Evolutionary conservation across 345 rosid species (phyloP).

Genomic region (Fremontodendron californicum): DNA sequence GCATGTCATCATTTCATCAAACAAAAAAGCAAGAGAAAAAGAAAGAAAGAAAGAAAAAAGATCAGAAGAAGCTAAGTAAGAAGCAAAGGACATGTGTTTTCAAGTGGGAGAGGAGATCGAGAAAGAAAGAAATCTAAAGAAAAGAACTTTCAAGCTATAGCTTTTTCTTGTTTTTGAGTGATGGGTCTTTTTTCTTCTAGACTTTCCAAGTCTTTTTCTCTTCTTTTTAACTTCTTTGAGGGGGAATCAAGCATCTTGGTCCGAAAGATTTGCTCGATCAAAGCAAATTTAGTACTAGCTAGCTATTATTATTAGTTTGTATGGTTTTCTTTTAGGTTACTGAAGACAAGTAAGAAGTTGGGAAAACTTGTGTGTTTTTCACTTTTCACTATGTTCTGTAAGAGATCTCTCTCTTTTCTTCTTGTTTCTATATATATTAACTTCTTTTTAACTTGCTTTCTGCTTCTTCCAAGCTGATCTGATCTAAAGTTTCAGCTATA

Average conservation of each 20-base stretch:
- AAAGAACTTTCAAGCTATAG: neutral
- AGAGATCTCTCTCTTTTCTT: neutral
- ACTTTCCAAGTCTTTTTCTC: neutral
- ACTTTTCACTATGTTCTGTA: neutral
- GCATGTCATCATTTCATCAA: constrained; percentile 1
- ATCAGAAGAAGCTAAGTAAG: neutral
- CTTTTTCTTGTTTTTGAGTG: neutral
- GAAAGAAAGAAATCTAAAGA: neutral
- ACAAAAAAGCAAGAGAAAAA: neutral
- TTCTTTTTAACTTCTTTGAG: neutral
- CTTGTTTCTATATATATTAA: neutral
- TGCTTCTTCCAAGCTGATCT: neutral
- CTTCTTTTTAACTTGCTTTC: neutral
- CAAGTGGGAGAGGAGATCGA: neutral
- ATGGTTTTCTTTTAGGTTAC: neutral
- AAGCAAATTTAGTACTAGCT: neutral
- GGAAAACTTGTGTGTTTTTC: neutral
- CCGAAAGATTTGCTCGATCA: constrained; percentile 28
- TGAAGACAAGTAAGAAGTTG: neutral
- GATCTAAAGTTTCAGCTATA: neutral
- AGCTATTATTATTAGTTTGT: neutral
- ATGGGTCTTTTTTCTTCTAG: neutral
- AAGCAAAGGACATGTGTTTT: no score
- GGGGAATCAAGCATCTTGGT: constrained; percentile 54
- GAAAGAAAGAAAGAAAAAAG: neutral